These are phyloP conservation scores for Pythium graminicola DNA, from an alignment of 352 stramenopile species.

Conservation along the genomic window DNA sequence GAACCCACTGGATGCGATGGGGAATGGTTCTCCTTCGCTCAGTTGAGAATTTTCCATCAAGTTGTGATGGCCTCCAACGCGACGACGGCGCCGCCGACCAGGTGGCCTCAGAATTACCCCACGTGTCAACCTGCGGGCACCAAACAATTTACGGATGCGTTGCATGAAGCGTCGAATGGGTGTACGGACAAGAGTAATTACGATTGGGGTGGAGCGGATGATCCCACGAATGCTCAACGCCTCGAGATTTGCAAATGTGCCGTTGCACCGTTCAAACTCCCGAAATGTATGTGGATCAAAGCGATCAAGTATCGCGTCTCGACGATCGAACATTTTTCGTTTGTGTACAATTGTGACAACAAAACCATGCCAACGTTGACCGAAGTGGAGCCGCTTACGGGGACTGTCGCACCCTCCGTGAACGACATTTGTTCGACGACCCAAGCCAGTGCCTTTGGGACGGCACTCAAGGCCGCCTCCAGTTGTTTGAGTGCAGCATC, in stretches of 20 bases:
- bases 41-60: no score
- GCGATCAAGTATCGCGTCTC: neutral
- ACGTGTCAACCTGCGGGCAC: neutral
- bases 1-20: no score
- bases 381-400: neutral
- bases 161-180: neutral
- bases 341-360: constrained; percentile 9
- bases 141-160: neutral
- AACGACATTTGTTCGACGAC: neutral
- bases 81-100: no score
- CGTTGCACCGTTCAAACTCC: neutral
- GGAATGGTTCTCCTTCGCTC: no score
- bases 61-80: no score
- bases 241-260: neutral
- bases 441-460: constrained; percentile 4
- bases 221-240: constrained; percentile 5
- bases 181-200: neutral
- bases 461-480: constrained; percentile 12
- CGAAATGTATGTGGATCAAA: constrained; percentile 13
- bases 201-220: neutral
- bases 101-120: neutral
- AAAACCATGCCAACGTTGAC: no score
- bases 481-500: constrained; percentile 1
- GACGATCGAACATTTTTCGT: constrained; percentile 3
- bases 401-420: neutral